These are phyloP conservation scores for Quercus gilva DNA, from an alignment of 306 rosid genomes.

Conservation along the genomic window DNA sequence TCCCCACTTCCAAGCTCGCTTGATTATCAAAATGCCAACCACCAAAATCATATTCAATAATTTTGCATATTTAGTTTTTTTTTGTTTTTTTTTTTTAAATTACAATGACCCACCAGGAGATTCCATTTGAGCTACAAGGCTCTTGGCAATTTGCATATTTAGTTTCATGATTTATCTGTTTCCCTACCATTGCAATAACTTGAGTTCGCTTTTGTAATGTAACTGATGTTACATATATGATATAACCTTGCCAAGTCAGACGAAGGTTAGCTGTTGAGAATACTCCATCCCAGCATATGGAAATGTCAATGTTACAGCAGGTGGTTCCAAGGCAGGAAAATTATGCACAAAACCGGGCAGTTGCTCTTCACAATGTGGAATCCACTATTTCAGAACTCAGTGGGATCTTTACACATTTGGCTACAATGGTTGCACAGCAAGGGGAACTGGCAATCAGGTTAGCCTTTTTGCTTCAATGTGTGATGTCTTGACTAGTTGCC, in stretches of 20 bases:
- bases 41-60: background rate
- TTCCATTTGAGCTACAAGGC: too few relatives aligned
- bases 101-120: too few relatives aligned
- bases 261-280: constrained; percentile 86
- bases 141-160: background rate
- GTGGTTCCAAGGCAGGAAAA: constrained; percentile 82
- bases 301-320: constrained; percentile 94
- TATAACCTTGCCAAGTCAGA: constrained; percentile 46
- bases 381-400: constrained; percentile 93
- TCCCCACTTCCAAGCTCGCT: background rate
- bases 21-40: background rate
- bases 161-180: background rate
- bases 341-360: constrained; percentile 65
- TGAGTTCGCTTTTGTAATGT: background rate
- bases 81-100: too few relatives aligned
- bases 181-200: background rate
- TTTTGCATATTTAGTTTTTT: background rate
- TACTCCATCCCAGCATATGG: constrained; percentile 90
- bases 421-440: constrained; percentile 98
- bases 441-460: constrained; percentile 99
- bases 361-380: constrained; percentile 89
- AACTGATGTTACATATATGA: constrained; percentile 21
- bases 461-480: constrained; percentile 16
- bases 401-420: constrained; percentile 88
- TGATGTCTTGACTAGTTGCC: constrained; percentile 8